Evolutionary conservation across 164 flowering plant genomes (phyloP), one percentile per base, ranked within the genome.

Genomic region (Buxus sempervirens): DNA sequence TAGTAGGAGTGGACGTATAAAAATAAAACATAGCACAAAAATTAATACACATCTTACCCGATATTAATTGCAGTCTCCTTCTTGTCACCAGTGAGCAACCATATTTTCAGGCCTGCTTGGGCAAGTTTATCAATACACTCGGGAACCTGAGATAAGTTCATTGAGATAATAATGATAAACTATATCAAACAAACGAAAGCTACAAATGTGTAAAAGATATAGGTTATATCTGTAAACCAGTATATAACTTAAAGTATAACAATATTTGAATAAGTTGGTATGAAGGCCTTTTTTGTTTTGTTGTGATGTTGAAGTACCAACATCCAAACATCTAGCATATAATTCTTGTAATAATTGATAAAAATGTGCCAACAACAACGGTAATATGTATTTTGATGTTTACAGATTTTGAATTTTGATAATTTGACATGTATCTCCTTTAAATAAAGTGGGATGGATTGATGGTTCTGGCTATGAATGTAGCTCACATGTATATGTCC

Each of bases 41-140:
- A 54, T 15, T 32, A 62, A 15, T 14, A 12, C 20, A 56, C 24
- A 13, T 51, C 71, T 65, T 27, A 87, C 91, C 91, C 91, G 24
- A 87, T 80, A 67, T 85, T 87, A 38, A 87, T 76, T 15, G 91
- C 91, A 66, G 91, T 87, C 68, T 87, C 91, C 75, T 59, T 83
- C 67, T 87, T 85, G 70, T 87, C 91, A 6, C 91, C 91, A 2
- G 89, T 87, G 20, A 87, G 79, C 25, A 87, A 53, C 91, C 91
- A 87, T 38, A 85, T 85, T 73, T 83, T 85, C 54, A 87, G 36
- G 23, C 91, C 91, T n/a, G 91, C 91, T 75, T 85, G 88, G 7
- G 88, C 85, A 58, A 87, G 85, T 72, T 81, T 85, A 67, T 87
- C 89, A 22, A 87, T 87, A 77, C 91, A 87, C 64, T 85, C 77